Evolutionary conservation across 2,329 filamentous ascomycete species (phyloP), one percentile per base, ranked within the genome.

Genomic region (Botrytis fabae): DNA sequence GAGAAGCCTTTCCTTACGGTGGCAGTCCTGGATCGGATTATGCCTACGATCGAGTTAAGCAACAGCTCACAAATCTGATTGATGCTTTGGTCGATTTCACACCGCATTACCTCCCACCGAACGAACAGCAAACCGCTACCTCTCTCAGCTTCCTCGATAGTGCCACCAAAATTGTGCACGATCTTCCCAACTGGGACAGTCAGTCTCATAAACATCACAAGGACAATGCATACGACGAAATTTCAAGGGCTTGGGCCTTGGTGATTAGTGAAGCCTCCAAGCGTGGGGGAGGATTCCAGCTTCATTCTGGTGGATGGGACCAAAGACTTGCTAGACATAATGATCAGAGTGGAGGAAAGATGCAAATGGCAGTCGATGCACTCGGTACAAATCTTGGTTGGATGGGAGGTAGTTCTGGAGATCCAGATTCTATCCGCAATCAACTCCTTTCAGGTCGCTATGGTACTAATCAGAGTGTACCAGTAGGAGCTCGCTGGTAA

Each of bases 51-150:
- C 90, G 96, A 78, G 93, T 98, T 71, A 93, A 92, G 78, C 92
- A 95, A 76, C 89, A 92, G 54, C 86, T 98, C 28, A 85, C 90
- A 40, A 91, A 93, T 73, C 88, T 99, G 38, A 89, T 98, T 74
- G 94, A 98, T 74, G 94, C 96, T 61, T 87, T 99, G 62, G 91
- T 92, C 81, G 96, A 99, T 80, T 99, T 97, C 81, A 98, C 95
- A 0, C 94, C 94, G 6, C 94, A 98, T 82, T 99, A 97, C 80
- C 89, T 99, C 4, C 96, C 96, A 20, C 96, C 96, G 0, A 92
- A 93, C 80, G 96, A 99, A 84, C 86, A 89, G 2, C 95, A 98
- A 80, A 86, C 93, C n/a, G 91, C 91, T 44, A 88, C 91, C 22
- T 97, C 95, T 2, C 86, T 99, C 65, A 90, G 91, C 78, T 99